Percentiles rank a stretch among this genome's conserved stretches.
Evolutionary conservation across 129 eudicot genomes (phyloP).

Genomic region (Cynara cardunculus): DNA sequence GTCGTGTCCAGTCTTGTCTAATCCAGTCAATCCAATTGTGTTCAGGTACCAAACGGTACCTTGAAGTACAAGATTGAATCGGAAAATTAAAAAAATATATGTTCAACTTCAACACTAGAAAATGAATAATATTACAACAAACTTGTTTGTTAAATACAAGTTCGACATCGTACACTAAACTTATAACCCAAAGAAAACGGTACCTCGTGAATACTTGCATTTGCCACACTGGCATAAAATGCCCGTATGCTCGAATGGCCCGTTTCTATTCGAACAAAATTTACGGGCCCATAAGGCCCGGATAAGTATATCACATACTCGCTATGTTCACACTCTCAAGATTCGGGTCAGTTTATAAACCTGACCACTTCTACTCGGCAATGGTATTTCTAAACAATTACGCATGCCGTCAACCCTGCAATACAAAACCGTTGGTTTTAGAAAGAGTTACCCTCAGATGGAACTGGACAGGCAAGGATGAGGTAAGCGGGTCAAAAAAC

Average conservation of each 20-base stretch:
- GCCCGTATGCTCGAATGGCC: neutral
- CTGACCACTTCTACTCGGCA: constrained; percentile 89
- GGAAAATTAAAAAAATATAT: no score
- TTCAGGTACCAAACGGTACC: no score
- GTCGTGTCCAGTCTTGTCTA: no score
- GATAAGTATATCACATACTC: neutral
- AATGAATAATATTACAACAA: neutral
- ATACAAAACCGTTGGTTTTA: neutral
- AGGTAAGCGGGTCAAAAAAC: neutral
- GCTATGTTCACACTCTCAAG: constrained; percentile 40
- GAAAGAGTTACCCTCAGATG: neutral
- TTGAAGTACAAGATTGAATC: no score
- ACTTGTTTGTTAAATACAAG: constrained; percentile 19
- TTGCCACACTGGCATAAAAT: constrained; percentile 3
- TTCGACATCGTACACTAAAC: neutral
- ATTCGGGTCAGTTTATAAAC: constrained; percentile 64
- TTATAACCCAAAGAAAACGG: neutral
- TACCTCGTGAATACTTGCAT: constrained; percentile 12
- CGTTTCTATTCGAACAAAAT: neutral
- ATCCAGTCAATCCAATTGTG: no score
- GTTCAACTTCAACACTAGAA: neutral
- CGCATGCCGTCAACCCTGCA: constrained; percentile 78
- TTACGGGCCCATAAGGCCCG: neutral
- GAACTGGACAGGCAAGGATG: neutral
- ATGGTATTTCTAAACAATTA: constrained; percentile 68